Base-by-base conservation (phyloP, 2,329 filamentous ascomycete species). In the Ophiostoma sp. region DNA sequence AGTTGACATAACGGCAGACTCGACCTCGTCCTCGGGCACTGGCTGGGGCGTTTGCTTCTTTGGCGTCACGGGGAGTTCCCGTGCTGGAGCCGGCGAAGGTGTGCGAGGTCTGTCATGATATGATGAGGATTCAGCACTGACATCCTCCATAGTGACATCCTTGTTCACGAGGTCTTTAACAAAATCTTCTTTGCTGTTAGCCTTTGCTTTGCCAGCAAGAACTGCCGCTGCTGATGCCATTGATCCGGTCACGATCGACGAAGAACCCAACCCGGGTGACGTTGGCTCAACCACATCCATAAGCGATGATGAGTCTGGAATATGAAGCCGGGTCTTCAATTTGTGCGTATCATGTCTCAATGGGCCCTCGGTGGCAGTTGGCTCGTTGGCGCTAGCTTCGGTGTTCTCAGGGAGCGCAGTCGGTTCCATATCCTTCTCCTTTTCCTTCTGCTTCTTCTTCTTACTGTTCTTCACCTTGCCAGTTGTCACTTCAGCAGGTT, bases 1-100 rank as follows among this genome's bases (percentile, higher is more conserved):
- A 0, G 52, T 77, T 73, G 52, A 78, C 65, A 64, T 76, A 71
- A 17, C 76, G 17, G 20, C 31, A 27, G 27, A 35, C 7, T 65
- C 62, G 11, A n/a, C 17, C 17, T 23, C 11, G 20, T 39, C 62
- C 23, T 72, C 74, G 5, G 27, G 15, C 57, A 31, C 11, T 3
- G 23, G 57, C 27, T 31, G 57, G 5, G 57, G 57, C 15, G 57
- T 62, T 33, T 62, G 57, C 27, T 17, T 17, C 11, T 31, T 62
- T 5, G 57, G 57, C 57, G 57, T 62, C 11, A 62, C 57, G 6
- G 57, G 57, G 13, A 17, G 13, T 15, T 62, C 11, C 3, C 13
- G 10, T 62, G 11, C 27, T 33, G 57, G 57, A 17, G 27, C 57
- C 57, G 57, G 57, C 11, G 57, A 31, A 7, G 57, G 57, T 17